A percentile compares a stretch with the other conserved stretches of the same genome.
phyloP scores from a whole-genome alignment of 176 grass and related monocot genomes.

The Typha latifolia region DNA sequence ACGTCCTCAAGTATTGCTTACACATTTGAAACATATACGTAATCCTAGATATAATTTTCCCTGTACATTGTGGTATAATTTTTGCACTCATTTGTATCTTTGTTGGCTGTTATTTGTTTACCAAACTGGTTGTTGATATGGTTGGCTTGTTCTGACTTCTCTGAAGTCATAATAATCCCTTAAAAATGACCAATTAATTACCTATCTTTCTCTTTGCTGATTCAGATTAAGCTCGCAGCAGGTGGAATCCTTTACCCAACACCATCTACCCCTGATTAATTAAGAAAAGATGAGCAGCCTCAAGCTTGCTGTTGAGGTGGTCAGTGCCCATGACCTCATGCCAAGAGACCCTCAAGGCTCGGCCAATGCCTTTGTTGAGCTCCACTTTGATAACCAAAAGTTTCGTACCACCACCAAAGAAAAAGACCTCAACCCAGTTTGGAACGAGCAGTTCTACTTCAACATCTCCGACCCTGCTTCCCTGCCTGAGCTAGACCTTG shows the following conservation, averaged over 20 bases:
- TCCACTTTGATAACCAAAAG: slow-evolving; percentile 66
- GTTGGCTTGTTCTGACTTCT: too few species aligned
- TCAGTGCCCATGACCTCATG: slow-evolving; percentile 61
- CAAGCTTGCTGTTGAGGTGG: slow-evolving; percentile 68
- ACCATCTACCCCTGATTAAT: not conserved
- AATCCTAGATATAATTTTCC: too few species aligned
- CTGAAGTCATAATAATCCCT: too few species aligned
- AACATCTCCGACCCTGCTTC: slow-evolving; percentile 64
- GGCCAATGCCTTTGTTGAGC: slow-evolving; percentile 58
- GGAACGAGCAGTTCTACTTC: slow-evolving; percentile 79
- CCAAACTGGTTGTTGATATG: too few species aligned
- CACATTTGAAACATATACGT: too few species aligned
- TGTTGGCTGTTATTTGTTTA: too few species aligned
- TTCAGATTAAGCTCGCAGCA: not conserved
- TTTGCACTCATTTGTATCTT: too few species aligned
- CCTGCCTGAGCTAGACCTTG: slow-evolving; percentile 40
- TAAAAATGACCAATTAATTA: too few species aligned
- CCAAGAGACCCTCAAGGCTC: slow-evolving; percentile 47
- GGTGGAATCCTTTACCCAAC: not conserved
- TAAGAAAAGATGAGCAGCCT: slow-evolving; percentile 41
- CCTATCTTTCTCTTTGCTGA: too few species aligned
- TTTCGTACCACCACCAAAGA: slow-evolving; percentile 68
- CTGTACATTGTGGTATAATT: too few species aligned
- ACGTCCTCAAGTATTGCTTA: too few species aligned
- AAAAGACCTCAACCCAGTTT: slow-evolving; percentile 56